Percentiles rank a stretch among this genome's conserved stretches.
Conservation (phyloP, 1,284 basidiomycete species). For the Fomes fomentarius region DNA sequence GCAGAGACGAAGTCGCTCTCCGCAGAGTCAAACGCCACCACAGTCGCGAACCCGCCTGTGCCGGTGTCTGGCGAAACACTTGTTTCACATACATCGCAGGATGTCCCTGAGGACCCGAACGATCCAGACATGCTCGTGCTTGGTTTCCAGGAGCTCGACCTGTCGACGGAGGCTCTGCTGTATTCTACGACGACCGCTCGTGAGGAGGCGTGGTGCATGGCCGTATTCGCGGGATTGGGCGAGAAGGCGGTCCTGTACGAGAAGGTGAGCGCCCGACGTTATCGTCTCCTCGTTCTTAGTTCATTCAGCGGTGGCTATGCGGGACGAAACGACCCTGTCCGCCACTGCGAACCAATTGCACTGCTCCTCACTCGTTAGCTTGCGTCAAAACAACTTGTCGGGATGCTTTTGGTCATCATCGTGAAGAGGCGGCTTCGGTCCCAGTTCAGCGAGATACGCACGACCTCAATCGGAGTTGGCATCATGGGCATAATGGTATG, state of each 20-base stretch:
- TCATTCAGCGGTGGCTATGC: constrained; percentile 2
- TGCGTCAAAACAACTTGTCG: constrained; percentile 74
- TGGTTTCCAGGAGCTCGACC: constrained; percentile 78
- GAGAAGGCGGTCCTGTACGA: constrained; percentile 63
- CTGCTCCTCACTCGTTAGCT: constrained; percentile 58
- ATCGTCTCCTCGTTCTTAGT: constrained; percentile 2
- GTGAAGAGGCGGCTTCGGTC: constrained; percentile 54
- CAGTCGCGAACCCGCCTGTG: not conserved
- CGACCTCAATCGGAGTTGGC: constrained; percentile 60
- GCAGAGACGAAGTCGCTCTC: constrained; percentile 6
- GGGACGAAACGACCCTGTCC: constrained; percentile 6
- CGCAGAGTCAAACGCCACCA: constrained; percentile 2
- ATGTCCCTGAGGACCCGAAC: constrained; percentile 31
- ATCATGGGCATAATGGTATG: constrained; percentile 76
- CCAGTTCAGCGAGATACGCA: constrained; percentile 56
- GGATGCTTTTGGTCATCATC: constrained; percentile 70
- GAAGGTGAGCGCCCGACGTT: constrained; percentile 51
- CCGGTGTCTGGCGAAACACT: constrained; percentile 6
- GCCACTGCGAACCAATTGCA: not conserved
- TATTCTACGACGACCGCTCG: constrained; percentile 61
- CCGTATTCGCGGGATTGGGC: constrained; percentile 69
- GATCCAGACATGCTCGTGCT: constrained; percentile 71
- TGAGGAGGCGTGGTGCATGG: constrained; percentile 71
- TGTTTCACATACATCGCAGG: not conserved
- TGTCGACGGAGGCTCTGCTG: constrained; percentile 73